Percentiles rank a stretch among this genome's conserved stretches.
Conservation (phyloP, 306 rosid species). For the Sicyos edulis region DNA sequence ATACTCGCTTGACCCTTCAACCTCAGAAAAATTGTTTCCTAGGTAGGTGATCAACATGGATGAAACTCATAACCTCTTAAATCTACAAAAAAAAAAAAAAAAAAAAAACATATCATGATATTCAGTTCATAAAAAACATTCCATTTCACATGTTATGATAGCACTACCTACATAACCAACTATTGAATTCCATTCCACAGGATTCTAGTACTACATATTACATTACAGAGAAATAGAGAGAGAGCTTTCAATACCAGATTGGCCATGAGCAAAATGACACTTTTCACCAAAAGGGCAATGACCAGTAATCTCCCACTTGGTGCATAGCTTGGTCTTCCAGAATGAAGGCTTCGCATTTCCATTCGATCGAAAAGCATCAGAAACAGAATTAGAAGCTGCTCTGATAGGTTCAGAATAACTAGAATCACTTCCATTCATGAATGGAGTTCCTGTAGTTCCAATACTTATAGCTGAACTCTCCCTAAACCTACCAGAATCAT, state of each 20-base stretch:
- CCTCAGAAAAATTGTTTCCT: too few species aligned
- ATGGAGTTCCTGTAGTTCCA: slow-evolving; percentile 51
- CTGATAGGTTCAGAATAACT: slow-evolving; percentile 37
- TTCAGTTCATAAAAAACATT: slow-evolving; percentile 3
- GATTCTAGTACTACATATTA: neutral
- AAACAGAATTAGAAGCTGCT: slow-evolving; percentile 27
- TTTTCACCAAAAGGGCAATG: slow-evolving; percentile 66
- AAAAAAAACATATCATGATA: neutral
- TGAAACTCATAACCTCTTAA: too few species aligned
- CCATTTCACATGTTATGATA: neutral
- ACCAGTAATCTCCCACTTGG: slow-evolving; percentile 66
- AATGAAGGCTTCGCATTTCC: slow-evolving; percentile 35
- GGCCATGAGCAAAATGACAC: slow-evolving; percentile 94
- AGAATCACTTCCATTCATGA: slow-evolving; percentile 33
- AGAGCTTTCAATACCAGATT: slow-evolving; percentile 47
- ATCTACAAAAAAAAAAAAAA: too few species aligned
- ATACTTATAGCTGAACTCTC: slow-evolving; percentile 73
- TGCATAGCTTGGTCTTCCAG: slow-evolving; percentile 83
- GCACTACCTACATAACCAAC: neutral
- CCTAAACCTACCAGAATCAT: slow-evolving; percentile 53
- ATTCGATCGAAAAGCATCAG: slow-evolving; percentile 32
- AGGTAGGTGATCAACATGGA: too few species aligned
- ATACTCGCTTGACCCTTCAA: too few species aligned
- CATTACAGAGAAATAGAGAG: neutral
- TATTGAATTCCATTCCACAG: neutral